These are phyloP conservation scores for Lupinus albus DNA, from an alignment of 306 rosid species.

Conservation along the genomic window DNA sequence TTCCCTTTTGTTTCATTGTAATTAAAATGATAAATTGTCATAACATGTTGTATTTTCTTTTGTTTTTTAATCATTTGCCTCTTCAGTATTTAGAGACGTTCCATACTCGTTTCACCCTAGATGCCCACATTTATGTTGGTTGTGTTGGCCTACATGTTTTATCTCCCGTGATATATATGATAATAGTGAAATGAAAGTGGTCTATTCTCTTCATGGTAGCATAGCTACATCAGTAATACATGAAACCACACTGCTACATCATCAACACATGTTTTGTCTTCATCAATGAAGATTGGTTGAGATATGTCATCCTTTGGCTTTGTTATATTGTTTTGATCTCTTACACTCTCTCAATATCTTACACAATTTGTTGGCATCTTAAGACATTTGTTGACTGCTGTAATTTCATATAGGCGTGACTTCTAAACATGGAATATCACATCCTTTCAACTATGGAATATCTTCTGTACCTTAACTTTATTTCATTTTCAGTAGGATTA, in stretches of 20 bases:
- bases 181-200: conserved; percentile 27
- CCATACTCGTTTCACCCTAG: conserved; percentile 60
- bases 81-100: too few species aligned
- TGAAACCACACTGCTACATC: conserved; percentile 58
- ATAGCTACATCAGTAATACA: too few species aligned
- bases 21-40: too few species aligned
- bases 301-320: conserved; percentile 45
- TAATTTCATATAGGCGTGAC: conserved; percentile 29
- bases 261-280: conserved; percentile 66
- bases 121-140: conserved; percentile 65
- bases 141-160: conserved; percentile 41
- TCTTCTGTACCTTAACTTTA: conserved; percentile 8
- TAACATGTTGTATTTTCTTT: too few species aligned
- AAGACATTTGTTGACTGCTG: conserved; percentile 39
- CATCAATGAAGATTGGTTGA: conserved; percentile 46
- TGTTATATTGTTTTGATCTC: conserved; percentile 40
- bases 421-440: conserved; percentile 34
- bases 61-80: too few species aligned
- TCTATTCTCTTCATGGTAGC: conserved; percentile 25
- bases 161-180: conserved; percentile 13
- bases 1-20: too few species aligned
- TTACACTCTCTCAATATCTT: conserved; percentile 46
- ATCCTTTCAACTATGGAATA: conserved; percentile 35
- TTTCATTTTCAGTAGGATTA: conserved; percentile 14
- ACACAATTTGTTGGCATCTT: conserved; percentile 40